Percentiles rank a stretch among this genome's conserved stretches.
Conservation (phyloP, 2,329 filamentous ascomycete genomes). For the Diaporthe batatas region DNA sequence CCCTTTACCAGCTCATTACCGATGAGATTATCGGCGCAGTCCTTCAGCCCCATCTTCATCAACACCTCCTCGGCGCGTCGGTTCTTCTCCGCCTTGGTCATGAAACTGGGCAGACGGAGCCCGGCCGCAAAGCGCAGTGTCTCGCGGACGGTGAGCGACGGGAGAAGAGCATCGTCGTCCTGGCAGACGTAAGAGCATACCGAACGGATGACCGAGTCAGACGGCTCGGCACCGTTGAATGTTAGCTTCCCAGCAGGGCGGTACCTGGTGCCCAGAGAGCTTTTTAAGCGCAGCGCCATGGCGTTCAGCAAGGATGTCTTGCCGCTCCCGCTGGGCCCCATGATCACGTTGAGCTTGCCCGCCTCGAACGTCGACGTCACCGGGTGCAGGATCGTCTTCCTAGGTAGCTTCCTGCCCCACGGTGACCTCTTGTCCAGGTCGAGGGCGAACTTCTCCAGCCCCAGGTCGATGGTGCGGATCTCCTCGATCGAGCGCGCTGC, state of each 20-base stretch:
- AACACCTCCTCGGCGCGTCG: conserved; percentile 78
- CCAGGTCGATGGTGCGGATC: conserved; percentile 73
- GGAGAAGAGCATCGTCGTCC: conserved; percentile 80
- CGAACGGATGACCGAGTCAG: conserved; percentile 76
- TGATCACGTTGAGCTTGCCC: conserved; percentile 80
- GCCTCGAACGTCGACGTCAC: conserved; percentile 76
- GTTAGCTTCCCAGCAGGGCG: conserved; percentile 71
- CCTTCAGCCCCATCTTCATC: conserved; percentile 81
- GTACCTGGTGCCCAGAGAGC: conserved; percentile 73
- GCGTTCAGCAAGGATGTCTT: conserved; percentile 82
- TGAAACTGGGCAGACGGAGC: conserved; percentile 77
- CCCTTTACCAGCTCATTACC: conserved; percentile 81
- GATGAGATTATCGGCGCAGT: conserved; percentile 81
- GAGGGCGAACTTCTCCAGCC: conserved; percentile 74
- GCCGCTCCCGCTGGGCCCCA: conserved; percentile 83
- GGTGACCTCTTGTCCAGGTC: conserved; percentile 72
- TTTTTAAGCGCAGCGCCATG: conserved; percentile 76
- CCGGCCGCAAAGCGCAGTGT: conserved; percentile 79
- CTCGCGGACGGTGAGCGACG: conserved; percentile 81
- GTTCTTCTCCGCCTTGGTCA: conserved; percentile 76
- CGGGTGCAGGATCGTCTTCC: conserved; percentile 74
- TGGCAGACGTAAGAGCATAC: conserved; percentile 84
- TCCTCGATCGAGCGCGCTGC: conserved; percentile 63
- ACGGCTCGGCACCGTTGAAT: conserved; percentile 78
- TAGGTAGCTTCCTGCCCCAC: conserved; percentile 64